A percentile compares a stretch with the other conserved stretches of the same genome.
Conservation (phyloP, 371 early-diverging fungal genomes). For the Rhizopus microsporus region DNA sequence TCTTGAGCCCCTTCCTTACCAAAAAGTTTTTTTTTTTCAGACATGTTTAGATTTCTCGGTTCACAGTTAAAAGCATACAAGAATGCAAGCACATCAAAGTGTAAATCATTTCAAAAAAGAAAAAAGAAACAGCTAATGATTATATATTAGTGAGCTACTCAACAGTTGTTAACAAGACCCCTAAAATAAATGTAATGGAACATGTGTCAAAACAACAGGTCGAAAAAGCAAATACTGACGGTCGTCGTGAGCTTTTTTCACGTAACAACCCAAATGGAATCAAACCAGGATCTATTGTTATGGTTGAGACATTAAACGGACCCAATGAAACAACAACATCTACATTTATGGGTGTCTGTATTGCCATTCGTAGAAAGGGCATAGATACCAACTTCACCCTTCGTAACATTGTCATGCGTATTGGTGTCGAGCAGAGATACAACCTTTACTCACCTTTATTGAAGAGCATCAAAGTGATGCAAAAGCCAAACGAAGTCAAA, state of each 20-base stretch:
- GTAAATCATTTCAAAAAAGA: background rate
- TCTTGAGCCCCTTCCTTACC: background rate
- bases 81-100: background rate
- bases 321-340: constrained; percentile 67
- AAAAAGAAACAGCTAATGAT: background rate
- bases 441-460: constrained; percentile 83
- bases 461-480: constrained; percentile 73
- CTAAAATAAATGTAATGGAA: constrained; percentile 71
- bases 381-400: constrained; percentile 78
- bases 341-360: constrained; percentile 77
- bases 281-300: constrained; percentile 70
- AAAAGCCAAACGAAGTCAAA: constrained; percentile 58
- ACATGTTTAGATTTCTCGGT: background rate
- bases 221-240: constrained; percentile 60
- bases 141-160: constrained; percentile 8
- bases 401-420: constrained; percentile 78
- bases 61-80: background rate
- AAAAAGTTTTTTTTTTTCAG: constrained; percentile 2
- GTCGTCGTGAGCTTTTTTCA: constrained; percentile 60
- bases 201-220: constrained; percentile 62
- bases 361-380: constrained; percentile 80
- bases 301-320: constrained; percentile 74
- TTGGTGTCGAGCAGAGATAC: constrained; percentile 84
- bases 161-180: constrained; percentile 41
- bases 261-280: constrained; percentile 57